These are phyloP conservation scores for Calonectria leucothoes DNA, from an alignment of 2,329 filamentous ascomycete genomes.

Conservation along the genomic window DNA sequence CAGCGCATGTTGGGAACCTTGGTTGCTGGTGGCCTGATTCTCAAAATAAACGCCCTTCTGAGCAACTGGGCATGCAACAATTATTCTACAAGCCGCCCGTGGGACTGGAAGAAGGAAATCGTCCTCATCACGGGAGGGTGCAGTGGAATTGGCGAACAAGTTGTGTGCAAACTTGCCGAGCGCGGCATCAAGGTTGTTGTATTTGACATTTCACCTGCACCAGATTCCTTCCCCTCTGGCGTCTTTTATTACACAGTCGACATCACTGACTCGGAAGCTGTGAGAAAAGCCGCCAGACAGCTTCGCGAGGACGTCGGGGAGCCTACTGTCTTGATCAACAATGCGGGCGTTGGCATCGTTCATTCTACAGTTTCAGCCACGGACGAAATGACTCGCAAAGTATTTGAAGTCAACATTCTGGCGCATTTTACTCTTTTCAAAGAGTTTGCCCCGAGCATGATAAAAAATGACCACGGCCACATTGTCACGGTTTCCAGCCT, in stretches of 20 bases:
- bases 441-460: conserved; percentile 73
- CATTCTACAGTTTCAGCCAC: neutral
- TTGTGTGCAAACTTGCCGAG: neutral
- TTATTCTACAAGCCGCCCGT: neutral
- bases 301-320: conserved; percentile 1
- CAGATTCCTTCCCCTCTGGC: neutral
- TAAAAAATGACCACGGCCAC: conserved; percentile 72
- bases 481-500: conserved; percentile 75
- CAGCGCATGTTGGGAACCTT: neutral
- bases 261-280: neutral
- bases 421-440: conserved; percentile 70
- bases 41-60: neutral
- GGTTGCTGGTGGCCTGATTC: neutral
- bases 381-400: neutral
- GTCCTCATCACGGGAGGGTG: conserved; percentile 9
- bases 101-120: conserved; percentile 6
- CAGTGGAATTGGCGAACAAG: conserved; percentile 1
- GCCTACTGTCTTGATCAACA: conserved; percentile 14
- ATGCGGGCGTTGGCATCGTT: neutral
- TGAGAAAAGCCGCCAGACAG: neutral
- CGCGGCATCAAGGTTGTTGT: neutral
- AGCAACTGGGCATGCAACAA: neutral
- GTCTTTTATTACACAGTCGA: neutral
- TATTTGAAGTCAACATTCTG: conserved; percentile 71
- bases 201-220: neutral